phyloP scores from a whole-genome alignment of 371 early-diverging fungal species.

The Mucor plumbeus region DNA sequence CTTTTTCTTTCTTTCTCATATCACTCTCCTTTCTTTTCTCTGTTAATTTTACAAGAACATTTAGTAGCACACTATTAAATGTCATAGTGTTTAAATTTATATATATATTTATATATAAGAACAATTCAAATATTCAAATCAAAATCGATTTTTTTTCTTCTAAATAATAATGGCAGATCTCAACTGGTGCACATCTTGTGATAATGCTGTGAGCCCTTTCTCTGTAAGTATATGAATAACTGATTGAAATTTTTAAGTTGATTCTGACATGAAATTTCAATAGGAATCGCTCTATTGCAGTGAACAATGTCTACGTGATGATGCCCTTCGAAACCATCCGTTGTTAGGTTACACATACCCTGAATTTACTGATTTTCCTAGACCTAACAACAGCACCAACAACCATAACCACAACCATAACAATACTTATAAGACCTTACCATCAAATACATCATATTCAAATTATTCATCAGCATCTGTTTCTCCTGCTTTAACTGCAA shows the following conservation, averaged over 20 bases:
- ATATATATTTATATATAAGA: neutral
- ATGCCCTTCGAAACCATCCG: slow-evolving; percentile 45
- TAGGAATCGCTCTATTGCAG: slow-evolving; percentile 51
- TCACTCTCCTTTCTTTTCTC: slow-evolving; percentile 4
- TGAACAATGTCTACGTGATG: slow-evolving; percentile 39
- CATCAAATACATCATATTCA: slow-evolving; percentile 9
- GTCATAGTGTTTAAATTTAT: slow-evolving; percentile 1
- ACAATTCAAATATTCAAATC: neutral
- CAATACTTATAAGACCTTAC: neutral
- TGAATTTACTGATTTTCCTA: slow-evolving; percentile 43
- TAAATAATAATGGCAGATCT: slow-evolving; percentile 33
- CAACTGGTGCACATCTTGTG: slow-evolving; percentile 51
- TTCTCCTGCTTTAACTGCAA: slow-evolving; percentile 30
- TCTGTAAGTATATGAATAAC: slow-evolving; percentile 30
- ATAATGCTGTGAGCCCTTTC: slow-evolving; percentile 45
- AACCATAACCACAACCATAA: neutral
- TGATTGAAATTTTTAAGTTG: neutral
- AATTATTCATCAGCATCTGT: slow-evolving; percentile 19
- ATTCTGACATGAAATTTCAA: neutral
- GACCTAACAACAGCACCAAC: slow-evolving; percentile 17
- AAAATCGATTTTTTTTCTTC: neutral
- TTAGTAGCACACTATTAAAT: neutral
- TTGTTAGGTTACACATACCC: slow-evolving; percentile 42
- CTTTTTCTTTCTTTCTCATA: neutral
- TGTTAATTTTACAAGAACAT: neutral